Conservation (phyloP, 495 filamentous ascomycete species). For the Daldinia loculata region DNA sequence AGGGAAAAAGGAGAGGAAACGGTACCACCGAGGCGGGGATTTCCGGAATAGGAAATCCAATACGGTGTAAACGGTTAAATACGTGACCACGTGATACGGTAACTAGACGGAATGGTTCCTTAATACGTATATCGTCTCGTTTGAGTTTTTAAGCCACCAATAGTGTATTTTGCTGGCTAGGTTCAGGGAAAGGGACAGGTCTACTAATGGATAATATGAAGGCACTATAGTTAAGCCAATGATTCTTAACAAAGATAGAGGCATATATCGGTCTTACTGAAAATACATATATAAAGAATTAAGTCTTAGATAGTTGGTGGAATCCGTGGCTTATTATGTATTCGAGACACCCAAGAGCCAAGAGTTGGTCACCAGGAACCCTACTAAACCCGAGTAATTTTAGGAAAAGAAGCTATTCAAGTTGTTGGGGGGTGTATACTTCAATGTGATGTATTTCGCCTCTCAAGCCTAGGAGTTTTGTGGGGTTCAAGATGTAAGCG, state of each 20-base stretch:
- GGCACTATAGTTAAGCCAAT: too few species aligned
- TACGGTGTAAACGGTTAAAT: conserved; percentile 12
- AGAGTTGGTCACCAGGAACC: background rate
- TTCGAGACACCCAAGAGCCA: background rate
- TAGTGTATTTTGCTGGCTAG: too few species aligned
- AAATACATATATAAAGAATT: background rate
- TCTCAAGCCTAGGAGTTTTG: background rate
- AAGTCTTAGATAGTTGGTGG: background rate
- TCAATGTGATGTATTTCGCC: conserved; percentile 14
- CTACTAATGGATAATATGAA: too few species aligned
- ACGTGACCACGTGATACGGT: conserved; percentile 4
- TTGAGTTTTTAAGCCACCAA: too few species aligned
- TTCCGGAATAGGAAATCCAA: conserved; percentile 37
- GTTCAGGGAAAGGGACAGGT: too few species aligned
- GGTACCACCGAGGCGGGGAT: conserved; percentile 23
- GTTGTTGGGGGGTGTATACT: background rate
- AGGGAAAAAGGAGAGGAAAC: conserved; percentile 23
- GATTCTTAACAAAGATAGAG: too few species aligned
- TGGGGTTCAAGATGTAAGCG: conserved; percentile 10
- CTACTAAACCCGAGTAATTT: background rate
- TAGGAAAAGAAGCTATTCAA: background rate
- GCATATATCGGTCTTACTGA: background rate
- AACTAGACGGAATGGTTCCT: background rate
- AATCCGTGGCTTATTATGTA: background rate
- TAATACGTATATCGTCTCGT: background rate